phyloP scores from a whole-genome alignment of 306 rosid species.

The Luffa aegyptiaca region DNA sequence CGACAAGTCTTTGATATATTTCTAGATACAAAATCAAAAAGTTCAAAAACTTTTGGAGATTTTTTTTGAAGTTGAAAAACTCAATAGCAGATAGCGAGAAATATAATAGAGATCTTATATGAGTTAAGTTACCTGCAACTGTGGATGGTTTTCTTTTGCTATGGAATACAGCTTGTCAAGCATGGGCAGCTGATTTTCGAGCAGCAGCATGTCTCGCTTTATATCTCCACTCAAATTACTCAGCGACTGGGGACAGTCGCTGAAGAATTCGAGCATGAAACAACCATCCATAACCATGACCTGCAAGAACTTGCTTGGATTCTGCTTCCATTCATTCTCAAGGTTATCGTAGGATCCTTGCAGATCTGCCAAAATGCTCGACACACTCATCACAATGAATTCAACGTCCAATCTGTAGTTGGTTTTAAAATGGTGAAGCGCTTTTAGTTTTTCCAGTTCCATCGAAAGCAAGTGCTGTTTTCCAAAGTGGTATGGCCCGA shows the following conservation, averaged over 20 bases:
- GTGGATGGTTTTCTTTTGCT: background rate
- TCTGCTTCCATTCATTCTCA: conserved; percentile 14
- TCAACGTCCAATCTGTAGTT: conserved; percentile 15
- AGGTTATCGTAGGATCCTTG: conserved; percentile 27
- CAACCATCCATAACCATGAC: conserved; percentile 50
- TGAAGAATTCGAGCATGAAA: conserved; percentile 34
- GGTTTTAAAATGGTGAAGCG: conserved; percentile 24
- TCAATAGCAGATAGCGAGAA: too few species aligned
- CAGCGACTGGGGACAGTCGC: background rate
- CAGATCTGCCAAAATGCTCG: conserved; percentile 19
- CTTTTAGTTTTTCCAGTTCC: conserved; percentile 43
- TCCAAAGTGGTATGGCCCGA: conserved; percentile 48
- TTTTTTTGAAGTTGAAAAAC: too few species aligned
- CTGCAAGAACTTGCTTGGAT: conserved; percentile 13
- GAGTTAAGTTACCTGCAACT: background rate
- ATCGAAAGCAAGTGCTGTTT: background rate
- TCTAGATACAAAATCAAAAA: too few species aligned
- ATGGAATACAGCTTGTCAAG: conserved; percentile 24
- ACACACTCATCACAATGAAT: conserved; percentile 1
- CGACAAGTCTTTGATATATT: too few species aligned
- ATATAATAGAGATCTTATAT: too few species aligned
- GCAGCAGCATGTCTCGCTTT: conserved; percentile 47
- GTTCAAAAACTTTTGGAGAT: too few species aligned
- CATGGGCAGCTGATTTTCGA: conserved; percentile 54
- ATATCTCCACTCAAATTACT: conserved; percentile 9